Conservation (phyloP, 1,284 basidiomycete species). For the Ustilago lituana region DNA sequence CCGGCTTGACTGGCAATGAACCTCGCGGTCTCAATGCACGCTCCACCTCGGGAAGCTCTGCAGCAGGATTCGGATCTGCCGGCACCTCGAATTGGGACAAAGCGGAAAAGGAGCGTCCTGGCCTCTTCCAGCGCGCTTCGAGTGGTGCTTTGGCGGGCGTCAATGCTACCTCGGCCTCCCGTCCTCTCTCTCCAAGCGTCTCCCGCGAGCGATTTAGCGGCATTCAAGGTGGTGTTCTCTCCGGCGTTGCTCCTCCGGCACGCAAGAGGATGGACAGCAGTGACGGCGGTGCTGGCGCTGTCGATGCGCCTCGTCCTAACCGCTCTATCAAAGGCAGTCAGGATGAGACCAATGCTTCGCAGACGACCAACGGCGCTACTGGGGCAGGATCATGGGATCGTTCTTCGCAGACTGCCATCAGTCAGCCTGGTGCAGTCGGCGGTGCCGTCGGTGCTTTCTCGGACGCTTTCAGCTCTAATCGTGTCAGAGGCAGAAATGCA, state of each 20-base stretch:
- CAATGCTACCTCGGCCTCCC: conserved; percentile 20
- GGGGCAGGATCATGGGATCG: conserved; percentile 26
- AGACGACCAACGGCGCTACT: conserved; percentile 11
- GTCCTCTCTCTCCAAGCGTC: conserved; percentile 44
- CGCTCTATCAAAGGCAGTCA: conserved; percentile 21
- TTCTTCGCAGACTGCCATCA: conserved; percentile 12
- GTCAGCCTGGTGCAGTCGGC: conserved; percentile 7
- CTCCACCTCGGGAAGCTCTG: conserved; percentile 35
- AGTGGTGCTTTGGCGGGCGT: conserved; percentile 35
- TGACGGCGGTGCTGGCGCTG: conserved; percentile 15
- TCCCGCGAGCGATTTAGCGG: conserved; percentile 55
- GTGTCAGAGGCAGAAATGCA: conserved; percentile 21
- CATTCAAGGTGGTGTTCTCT: conserved; percentile 58
- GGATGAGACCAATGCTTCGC: conserved; percentile 19
- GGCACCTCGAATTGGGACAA: conserved; percentile 41
- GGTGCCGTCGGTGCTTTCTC: conserved; percentile 22
- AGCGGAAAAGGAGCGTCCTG: conserved; percentile 47
- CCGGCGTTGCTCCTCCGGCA: conserved; percentile 51
- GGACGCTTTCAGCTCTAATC: conserved; percentile 49
- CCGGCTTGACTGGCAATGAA: conserved; percentile 27
- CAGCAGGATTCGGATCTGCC: conserved; percentile 29
- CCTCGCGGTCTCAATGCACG: conserved; percentile 55
- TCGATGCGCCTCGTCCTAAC: conserved; percentile 13
- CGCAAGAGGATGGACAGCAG: conserved; percentile 58
- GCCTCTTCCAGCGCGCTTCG: conserved; percentile 55